Conservation (phyloP, 2,329 filamentous ascomycete species). For the Ophiostoma sp. region DNA sequence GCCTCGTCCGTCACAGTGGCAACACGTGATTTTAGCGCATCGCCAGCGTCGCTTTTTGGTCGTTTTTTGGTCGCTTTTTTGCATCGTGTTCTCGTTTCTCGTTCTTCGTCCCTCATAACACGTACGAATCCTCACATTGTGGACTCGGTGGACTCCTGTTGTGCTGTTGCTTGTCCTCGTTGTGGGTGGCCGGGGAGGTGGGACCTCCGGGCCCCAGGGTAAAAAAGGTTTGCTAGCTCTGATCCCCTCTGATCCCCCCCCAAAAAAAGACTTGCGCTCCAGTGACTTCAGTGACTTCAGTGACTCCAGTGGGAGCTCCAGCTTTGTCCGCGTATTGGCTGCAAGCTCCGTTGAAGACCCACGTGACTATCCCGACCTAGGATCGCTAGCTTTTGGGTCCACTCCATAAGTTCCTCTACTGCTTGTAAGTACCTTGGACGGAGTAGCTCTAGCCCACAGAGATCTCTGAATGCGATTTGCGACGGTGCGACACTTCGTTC, state of each 20-base stretch:
- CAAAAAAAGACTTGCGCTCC: not conserved
- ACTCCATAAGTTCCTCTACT: not conserved
- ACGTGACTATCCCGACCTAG: not conserved
- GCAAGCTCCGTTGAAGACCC: not conserved
- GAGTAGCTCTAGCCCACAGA: conserved; percentile 3
- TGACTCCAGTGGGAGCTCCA: conserved; percentile 4
- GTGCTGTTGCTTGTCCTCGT: not conserved
- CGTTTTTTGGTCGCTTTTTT: not conserved
- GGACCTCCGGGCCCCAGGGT: not conserved
- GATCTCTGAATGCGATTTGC: conserved; percentile 8
- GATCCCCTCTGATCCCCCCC: not conserved
- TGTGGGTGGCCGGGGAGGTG: conserved; percentile 4
- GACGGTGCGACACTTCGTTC: too few relatives aligned
- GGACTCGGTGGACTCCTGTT: not conserved
- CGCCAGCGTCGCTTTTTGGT: not conserved
- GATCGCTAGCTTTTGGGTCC: not conserved
- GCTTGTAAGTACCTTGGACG: not conserved
- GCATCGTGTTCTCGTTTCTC: not conserved
- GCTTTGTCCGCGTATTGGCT: not conserved
- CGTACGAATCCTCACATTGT: not conserved
- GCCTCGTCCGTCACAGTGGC: conserved; percentile 2
- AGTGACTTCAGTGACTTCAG: not conserved
- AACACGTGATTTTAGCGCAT: conserved; percentile 12
- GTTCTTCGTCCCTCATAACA: not conserved
- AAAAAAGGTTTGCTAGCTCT: not conserved